phyloP scores from a whole-genome alignment of 768 basidiomycete genomes.

The Hortiboletus campestris region DNA sequence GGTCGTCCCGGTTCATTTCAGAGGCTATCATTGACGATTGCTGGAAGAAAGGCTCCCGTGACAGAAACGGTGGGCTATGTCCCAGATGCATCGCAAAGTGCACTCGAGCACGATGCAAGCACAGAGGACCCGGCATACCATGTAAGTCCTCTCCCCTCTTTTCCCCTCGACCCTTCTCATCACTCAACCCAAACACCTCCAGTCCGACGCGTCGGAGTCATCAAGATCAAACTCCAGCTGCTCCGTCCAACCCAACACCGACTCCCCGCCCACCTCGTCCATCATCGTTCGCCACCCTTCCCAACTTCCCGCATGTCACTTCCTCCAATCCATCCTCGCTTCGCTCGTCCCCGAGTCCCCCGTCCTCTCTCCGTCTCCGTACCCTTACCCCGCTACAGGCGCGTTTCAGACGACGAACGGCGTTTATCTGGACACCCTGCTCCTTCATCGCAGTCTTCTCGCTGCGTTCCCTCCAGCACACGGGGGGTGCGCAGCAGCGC shows the following conservation, averaged over 20 bases:
- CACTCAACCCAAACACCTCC: not conserved
- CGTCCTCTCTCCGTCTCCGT: conserved; percentile 33
- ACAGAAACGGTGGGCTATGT: conserved; percentile 16
- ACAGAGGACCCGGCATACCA: conserved; percentile 47
- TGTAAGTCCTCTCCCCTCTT: conserved; percentile 27
- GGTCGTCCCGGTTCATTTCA: not conserved
- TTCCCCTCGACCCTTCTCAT: not conserved
- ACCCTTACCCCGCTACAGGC: conserved; percentile 31
- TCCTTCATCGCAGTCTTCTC: conserved; percentile 72
- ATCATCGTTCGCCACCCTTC: conserved; percentile 6
- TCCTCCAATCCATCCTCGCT: conserved; percentile 56
- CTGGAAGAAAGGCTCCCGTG: conserved; percentile 35
- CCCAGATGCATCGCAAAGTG: conserved; percentile 32
- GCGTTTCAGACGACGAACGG: conserved; percentile 58
- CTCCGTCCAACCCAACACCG: conserved; percentile 26
- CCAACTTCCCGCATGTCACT: conserved; percentile 52
- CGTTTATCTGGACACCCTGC: conserved; percentile 75
- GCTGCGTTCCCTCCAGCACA: conserved; percentile 62
- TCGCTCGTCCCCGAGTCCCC: conserved; percentile 47
- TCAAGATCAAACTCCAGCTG: conserved; percentile 44
- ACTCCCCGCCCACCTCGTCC: conserved; percentile 16
- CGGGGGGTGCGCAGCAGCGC: conserved; percentile 58
- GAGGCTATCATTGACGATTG: conserved; percentile 16
- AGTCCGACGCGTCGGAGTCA: conserved; percentile 48
- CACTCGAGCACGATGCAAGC: conserved; percentile 40